phyloP scores from a whole-genome alignment of 257 asterid genomes.

The Cruciata laevipes region DNA sequence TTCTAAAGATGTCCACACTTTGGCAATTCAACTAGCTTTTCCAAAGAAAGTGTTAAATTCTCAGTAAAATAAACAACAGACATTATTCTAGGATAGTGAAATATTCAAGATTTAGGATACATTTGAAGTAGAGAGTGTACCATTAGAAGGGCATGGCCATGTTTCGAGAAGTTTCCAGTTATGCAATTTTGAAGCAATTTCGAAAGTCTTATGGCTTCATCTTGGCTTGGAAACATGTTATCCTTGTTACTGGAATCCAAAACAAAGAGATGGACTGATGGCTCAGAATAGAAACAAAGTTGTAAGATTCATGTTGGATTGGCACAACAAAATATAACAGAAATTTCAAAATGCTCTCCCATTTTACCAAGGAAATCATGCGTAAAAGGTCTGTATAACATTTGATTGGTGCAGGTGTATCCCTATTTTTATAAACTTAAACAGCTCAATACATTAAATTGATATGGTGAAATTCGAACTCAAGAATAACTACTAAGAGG shows the following conservation, averaged over 20 bases:
- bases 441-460: not conserved
- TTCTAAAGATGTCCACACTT: too few species aligned
- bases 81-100: too few species aligned
- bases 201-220: slow-evolving; percentile 38
- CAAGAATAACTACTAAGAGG: not conserved
- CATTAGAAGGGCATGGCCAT: slow-evolving; percentile 39
- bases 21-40: too few species aligned
- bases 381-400: not conserved
- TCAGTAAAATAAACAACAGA: too few species aligned
- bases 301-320: not conserved
- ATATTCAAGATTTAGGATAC: not conserved
- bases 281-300: not conserved
- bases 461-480: too few species aligned
- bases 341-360: too few species aligned
- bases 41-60: too few species aligned
- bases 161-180: slow-evolving; percentile 24
- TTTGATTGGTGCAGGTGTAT: too few species aligned
- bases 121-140: slow-evolving; percentile 13
- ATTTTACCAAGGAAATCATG: not conserved
- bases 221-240: slow-evolving; percentile 35
- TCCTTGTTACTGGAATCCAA: slow-evolving; percentile 32
- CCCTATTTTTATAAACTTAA: too few species aligned
- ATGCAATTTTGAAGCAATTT: slow-evolving; percentile 21
- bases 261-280: not conserved
- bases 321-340: not conserved